Base-by-base conservation (phyloP, 192 early-diverging fungal genomes). In the Coemansia sp. region DNA sequence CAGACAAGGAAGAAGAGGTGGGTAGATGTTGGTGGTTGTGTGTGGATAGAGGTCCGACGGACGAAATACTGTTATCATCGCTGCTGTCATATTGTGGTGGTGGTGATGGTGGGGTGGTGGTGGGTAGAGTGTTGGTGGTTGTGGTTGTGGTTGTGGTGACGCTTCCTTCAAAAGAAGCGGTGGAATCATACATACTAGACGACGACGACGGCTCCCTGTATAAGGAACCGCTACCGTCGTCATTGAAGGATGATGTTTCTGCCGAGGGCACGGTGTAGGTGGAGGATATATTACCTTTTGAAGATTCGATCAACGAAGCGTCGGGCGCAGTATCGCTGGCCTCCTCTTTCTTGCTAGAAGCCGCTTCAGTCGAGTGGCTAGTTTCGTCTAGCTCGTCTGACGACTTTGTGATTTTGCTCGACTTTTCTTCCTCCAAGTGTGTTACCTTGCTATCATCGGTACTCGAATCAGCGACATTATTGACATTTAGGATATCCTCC, bases 241-340 rank as follows among this genome's bases (percentile, higher is more conserved):
- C 13, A 15, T 9, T 14, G 7, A 25, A 7, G 25, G 33, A 36
- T 13, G 55, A 35, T 36, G 32, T 1, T 5, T 33, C 55, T 35
- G 34, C 14, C 33, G 34, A 33, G 55, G 33, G 17, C 55, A 33
- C 2, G 8, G 23, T 29, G 25, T 54, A 22, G 25, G 7, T 32
- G 23, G 25, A 19, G 20, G 52, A 54, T 25, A 54, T 54, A 32
- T 54, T 54, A 54, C 52, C 52, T 54, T 54, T 22, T 13, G 52
- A 54, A 9, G 52, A 9, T 48, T 52, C 49, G 9, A 52, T 1
- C 23, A 20, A 14, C 13, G 13, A 5, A 25, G 10, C 23, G 22
- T 10, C 22, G 2, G 49, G 25, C 23, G 49, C 22, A 3, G 25
- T 10, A 8, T 5, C 23, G 23, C 49, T 52, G 49, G 15, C 17